Conservation (phyloP, 371 early-diverging fungal genomes). For the Rhizopus sp. region DNA sequence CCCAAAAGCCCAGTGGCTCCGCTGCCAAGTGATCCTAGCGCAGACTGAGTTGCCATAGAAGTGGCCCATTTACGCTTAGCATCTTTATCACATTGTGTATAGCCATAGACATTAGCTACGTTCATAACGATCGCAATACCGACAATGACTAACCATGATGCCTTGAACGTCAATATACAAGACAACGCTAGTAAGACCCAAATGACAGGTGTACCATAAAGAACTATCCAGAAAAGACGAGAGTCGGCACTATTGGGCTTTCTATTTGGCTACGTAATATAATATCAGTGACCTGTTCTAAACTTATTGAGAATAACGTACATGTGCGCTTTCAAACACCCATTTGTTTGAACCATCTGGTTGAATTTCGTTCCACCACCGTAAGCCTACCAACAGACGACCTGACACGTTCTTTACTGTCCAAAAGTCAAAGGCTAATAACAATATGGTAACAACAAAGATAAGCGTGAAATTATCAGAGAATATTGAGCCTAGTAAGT, state of each 20-base stretch:
- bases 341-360: slow-evolving; percentile 92
- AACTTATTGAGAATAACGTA: slow-evolving; percentile 27
- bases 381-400: slow-evolving; percentile 89
- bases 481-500: slow-evolving; percentile 78
- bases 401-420: slow-evolving; percentile 98
- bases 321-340: slow-evolving; percentile 93
- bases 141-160: slow-evolving; percentile 85
- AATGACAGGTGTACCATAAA: slow-evolving; percentile 83
- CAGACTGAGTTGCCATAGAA: slow-evolving; percentile 47
- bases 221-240: slow-evolving; percentile 88
- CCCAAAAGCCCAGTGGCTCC: slow-evolving; percentile 45
- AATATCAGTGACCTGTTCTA: background rate
- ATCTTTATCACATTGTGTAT: slow-evolving; percentile 93
- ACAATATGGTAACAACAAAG: slow-evolving; percentile 88
- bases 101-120: slow-evolving; percentile 92
- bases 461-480: slow-evolving; percentile 86
- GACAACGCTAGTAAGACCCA: slow-evolving; percentile 86
- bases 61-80: slow-evolving; percentile 73
- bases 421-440: slow-evolving; percentile 97
- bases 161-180: slow-evolving; percentile 70
- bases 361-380: slow-evolving; percentile 98
- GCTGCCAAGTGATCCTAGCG: slow-evolving; percentile 42
- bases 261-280: slow-evolving; percentile 56
- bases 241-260: slow-evolving; percentile 84
- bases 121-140: slow-evolving; percentile 83